Evolutionary conservation across 2,329 filamentous ascomycete genomes (phyloP).

Genomic region (Botrytis hyacinthi): DNA sequence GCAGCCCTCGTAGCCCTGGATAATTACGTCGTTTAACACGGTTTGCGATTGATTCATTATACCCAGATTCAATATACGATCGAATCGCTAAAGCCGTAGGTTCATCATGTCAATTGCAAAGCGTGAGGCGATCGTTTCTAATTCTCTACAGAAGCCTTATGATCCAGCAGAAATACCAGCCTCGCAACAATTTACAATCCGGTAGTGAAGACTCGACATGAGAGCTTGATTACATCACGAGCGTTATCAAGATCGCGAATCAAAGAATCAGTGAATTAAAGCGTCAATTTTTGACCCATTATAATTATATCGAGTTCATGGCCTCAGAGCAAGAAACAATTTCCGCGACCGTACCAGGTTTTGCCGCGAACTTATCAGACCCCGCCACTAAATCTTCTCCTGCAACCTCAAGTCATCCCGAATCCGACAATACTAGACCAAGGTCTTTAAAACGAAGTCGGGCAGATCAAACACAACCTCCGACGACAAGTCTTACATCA

Average conservation of each 20-base stretch:
- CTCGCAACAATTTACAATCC: slow-evolving; percentile 21
- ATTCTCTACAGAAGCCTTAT: slow-evolving; percentile 24
- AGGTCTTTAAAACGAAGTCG: slow-evolving; percentile 38
- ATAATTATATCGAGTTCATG: slow-evolving; percentile 30
- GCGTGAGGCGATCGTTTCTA: slow-evolving; percentile 16
- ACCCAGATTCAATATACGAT: neutral
- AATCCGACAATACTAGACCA: slow-evolving; percentile 28
- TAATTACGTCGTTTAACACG: slow-evolving; percentile 11
- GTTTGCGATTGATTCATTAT: slow-evolving; percentile 4
- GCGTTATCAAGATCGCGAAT: slow-evolving; percentile 25
- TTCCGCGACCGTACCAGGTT: slow-evolving; percentile 29
- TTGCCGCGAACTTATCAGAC: slow-evolving; percentile 31
- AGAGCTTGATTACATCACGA: slow-evolving; percentile 24
- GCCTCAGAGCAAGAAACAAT: slow-evolving; percentile 35
- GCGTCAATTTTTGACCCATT: slow-evolving; percentile 1
- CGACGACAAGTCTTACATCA: slow-evolving; percentile 28
- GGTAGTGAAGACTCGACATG: slow-evolving; percentile 32
- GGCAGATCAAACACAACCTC: slow-evolving; percentile 30
- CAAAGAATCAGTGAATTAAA: neutral
- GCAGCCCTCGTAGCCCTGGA: slow-evolving; percentile 13
- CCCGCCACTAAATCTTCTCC: slow-evolving; percentile 27
- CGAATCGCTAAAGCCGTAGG: slow-evolving; percentile 18
- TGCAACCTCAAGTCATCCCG: slow-evolving; percentile 22
- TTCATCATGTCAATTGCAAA: slow-evolving; percentile 13
- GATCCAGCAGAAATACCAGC: slow-evolving; percentile 26